Evolutionary conservation across 345 rosid species (phyloP), one percentile per base, ranked within the genome.

Genomic region (Populus ilicifolia): DNA sequence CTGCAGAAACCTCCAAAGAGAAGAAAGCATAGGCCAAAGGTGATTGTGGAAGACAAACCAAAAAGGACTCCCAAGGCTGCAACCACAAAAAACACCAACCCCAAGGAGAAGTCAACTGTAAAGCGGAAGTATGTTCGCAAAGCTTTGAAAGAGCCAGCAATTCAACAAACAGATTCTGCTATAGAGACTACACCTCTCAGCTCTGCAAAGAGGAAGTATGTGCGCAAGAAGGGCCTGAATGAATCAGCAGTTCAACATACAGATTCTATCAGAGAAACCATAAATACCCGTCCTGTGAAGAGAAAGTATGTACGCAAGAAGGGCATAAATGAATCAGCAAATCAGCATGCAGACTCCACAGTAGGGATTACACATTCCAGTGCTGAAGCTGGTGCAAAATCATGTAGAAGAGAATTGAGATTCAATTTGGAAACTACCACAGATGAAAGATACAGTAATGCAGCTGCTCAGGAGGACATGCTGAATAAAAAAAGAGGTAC

Each of bases 1-100:
- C 89, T 89, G 71, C 85, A 80, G 85, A 91, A 89, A 83, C 80
- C 82, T 59, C 86, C 90, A 29, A 93, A 87, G 82, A 78, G 89
- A 82, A 93, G 76, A 83, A 94, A 91, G 85, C 90, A 89, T 87
- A 89, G 93, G 88, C 97, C 98, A 2, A 94, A 93, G 84, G 97
- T 93, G 72, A 48, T 88, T 25, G 65, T 6, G 75, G 93, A 93
- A 87, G 92, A 86, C 75, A 89, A 89, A 82, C 86, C 88, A 70
- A 87, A 81, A 64, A 86, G 83, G 77, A 77, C 85, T 48, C 82
- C 83, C 61, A 85, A 89, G 74, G 75, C 91, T 23, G 78, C 79
- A 78, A 81, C 87, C 76, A 71, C 87, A 70, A 81, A 73, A 67
- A 72, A 23, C 64, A 78, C 66, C 29, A 76, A 66, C 29, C 78